A percentile compares a stretch with the other conserved stretches of the same genome.
Conservation (phyloP, 1,284 basidiomycete species). For the Retiboletus flavoniger region DNA sequence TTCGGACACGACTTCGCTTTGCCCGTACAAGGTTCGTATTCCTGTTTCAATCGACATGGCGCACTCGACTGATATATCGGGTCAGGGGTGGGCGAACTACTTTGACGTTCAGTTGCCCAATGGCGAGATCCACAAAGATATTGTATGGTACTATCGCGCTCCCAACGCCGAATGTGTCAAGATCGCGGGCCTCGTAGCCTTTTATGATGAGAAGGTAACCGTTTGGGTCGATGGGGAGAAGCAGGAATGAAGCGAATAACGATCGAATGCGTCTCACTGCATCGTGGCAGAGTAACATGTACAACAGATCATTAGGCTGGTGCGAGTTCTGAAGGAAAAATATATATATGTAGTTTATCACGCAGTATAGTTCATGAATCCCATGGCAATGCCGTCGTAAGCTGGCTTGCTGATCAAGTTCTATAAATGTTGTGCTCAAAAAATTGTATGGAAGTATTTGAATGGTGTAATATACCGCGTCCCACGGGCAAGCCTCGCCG, state of each 20-base stretch:
- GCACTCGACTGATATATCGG: constrained; percentile 3
- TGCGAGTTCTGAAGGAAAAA: neutral
- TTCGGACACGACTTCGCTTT: constrained; percentile 47
- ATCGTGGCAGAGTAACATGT: constrained; percentile 1
- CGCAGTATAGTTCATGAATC: constrained; percentile 1
- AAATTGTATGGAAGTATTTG: neutral
- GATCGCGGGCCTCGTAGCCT: constrained; percentile 55
- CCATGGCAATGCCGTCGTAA: constrained; percentile 12
- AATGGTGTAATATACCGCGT: constrained; percentile 9
- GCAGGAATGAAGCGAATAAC: constrained; percentile 31
- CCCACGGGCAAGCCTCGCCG: constrained; percentile 20
- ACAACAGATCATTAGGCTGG: constrained; percentile 2
- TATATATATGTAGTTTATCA: neutral
- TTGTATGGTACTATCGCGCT: constrained; percentile 64
- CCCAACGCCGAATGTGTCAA: constrained; percentile 50
- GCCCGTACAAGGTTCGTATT: constrained; percentile 61
- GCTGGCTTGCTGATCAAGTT: constrained; percentile 15
- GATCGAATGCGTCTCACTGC: neutral
- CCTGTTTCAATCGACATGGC: neutral
- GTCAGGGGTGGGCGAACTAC: constrained; percentile 60
- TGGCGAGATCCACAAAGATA: constrained; percentile 45
- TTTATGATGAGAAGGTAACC: constrained; percentile 67
- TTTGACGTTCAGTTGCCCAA: constrained; percentile 50
- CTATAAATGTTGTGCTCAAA: constrained; percentile 2
- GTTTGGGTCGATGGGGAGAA: constrained; percentile 62